A percentile compares a stretch with the other conserved stretches of the same genome.
Conservation (phyloP, 192 early-diverging fungal species). For the Backusella liffmaniae region DNA sequence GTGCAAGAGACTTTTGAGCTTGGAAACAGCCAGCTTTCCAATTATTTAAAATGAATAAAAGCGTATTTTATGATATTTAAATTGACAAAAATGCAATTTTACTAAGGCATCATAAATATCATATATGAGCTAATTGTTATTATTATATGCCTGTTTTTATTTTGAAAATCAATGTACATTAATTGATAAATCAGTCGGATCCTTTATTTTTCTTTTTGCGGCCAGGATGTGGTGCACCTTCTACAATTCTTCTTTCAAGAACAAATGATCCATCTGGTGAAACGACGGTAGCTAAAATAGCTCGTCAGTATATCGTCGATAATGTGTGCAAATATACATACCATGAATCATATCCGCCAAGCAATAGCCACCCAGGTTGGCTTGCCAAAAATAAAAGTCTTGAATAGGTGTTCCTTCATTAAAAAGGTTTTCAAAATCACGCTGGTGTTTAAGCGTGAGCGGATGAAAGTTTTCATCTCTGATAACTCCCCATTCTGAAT, state of each 20-base stretch:
- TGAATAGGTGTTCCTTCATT: conserved; percentile 6
- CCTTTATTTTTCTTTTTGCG: conserved; percentile 29
- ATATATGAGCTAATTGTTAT: too few relatives aligned
- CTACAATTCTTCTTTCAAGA: conserved; percentile 26
- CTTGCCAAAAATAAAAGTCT: conserved; percentile 37
- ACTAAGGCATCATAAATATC: too few relatives aligned
- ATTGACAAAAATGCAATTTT: too few relatives aligned
- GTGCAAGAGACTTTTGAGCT: neutral
- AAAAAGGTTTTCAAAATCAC: conserved; percentile 26
- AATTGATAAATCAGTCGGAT: neutral
- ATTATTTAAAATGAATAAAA: neutral
- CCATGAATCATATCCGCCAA: conserved; percentile 35
- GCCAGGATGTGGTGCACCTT: conserved; percentile 36
- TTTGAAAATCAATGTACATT: neutral
- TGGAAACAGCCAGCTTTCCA: neutral
- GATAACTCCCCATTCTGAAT: conserved; percentile 36
- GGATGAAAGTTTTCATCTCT: conserved; percentile 33
- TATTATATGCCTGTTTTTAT: neutral
- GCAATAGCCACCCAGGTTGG: conserved; percentile 34
- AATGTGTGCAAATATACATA: neutral
- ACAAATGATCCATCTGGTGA: conserved; percentile 25
- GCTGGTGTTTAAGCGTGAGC: conserved; percentile 30
- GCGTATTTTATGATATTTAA: neutral
- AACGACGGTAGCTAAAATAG: conserved; percentile 19
- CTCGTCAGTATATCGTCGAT: neutral